Conservation (phyloP, 2,329 filamentous ascomycete species). For the Diaporthe helianthi region DNA sequence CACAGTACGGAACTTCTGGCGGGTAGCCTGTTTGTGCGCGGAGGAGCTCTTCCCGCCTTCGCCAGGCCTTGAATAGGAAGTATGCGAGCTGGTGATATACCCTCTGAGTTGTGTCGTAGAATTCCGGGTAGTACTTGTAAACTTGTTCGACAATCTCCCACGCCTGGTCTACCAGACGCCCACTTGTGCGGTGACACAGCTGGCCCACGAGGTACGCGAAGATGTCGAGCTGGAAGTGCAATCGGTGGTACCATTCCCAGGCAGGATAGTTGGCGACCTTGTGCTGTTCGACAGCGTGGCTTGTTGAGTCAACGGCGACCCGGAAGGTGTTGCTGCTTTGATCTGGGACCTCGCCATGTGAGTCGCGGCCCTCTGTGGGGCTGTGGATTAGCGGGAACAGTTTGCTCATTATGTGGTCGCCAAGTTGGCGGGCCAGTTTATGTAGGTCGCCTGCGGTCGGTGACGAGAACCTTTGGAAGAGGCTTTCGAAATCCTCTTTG, state of each 20-base stretch:
- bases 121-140: constrained; percentile 57
- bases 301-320: constrained; percentile 56
- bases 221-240: constrained; percentile 63
- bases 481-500: constrained; percentile 50
- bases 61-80: constrained; percentile 61
- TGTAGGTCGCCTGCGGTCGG: constrained; percentile 60
- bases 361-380: constrained; percentile 55
- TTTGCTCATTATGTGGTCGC: constrained; percentile 57
- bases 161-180: constrained; percentile 59
- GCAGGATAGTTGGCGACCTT: constrained; percentile 51
- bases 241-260: constrained; percentile 63
- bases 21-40: constrained; percentile 42
- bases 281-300: constrained; percentile 56
- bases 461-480: constrained; percentile 60
- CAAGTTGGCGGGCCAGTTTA: constrained; percentile 55
- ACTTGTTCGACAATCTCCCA: constrained; percentile 57
- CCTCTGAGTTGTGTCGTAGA: constrained; percentile 57
- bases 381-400: constrained; percentile 56
- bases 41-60: constrained; percentile 53
- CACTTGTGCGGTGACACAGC: constrained; percentile 56
- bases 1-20: constrained; percentile 53
- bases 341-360: constrained; percentile 56
- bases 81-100: constrained; percentile 53
- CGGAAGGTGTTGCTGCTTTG: constrained; percentile 63
- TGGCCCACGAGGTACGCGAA: constrained; percentile 63